Percentiles rank a stretch among this genome's conserved stretches.
phyloP scores from a whole-genome alignment of 352 stramenopile genomes.

The Thraustochytrium sp. region DNA sequence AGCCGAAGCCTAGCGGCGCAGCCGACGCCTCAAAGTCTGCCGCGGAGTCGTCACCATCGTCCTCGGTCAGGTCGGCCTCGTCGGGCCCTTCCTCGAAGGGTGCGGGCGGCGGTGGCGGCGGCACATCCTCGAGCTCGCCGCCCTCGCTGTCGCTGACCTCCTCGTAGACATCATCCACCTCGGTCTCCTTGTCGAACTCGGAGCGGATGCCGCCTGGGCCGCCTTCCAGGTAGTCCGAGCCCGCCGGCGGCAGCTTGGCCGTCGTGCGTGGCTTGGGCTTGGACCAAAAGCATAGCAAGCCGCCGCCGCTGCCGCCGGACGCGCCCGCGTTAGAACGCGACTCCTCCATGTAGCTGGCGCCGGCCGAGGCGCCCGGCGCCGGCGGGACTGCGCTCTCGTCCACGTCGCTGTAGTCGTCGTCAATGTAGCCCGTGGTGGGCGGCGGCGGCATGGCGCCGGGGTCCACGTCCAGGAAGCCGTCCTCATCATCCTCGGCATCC shows the following conservation, averaged over 20 bases:
- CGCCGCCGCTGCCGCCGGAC: background rate
- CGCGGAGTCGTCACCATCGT: background rate
- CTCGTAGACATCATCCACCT: too few relatives aligned
- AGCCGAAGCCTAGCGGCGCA: background rate
- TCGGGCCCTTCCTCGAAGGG: background rate
- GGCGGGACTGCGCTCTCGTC: background rate
- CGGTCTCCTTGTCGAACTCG: too few relatives aligned
- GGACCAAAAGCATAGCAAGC: slow-evolving; percentile 6
- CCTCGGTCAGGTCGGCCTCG: background rate
- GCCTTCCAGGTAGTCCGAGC: background rate
- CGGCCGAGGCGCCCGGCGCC: too few relatives aligned
- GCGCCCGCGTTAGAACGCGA: background rate
- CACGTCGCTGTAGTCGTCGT: background rate
- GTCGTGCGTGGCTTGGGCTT: background rate
- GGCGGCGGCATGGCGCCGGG: background rate
- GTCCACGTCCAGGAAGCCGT: background rate
- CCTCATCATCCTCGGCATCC: background rate
- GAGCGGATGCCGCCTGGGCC: too few relatives aligned
- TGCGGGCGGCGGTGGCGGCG: background rate
- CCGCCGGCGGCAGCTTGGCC: background rate
- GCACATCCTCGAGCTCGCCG: background rate
- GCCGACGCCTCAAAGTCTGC: too few relatives aligned
- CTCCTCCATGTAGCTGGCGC: background rate
- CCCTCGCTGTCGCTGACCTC: background rate
- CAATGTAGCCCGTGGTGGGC: background rate